phyloP scores from a whole-genome alignment of 2,329 filamentous ascomycete genomes.

The Lasiodiplodia theobromae region DNA sequence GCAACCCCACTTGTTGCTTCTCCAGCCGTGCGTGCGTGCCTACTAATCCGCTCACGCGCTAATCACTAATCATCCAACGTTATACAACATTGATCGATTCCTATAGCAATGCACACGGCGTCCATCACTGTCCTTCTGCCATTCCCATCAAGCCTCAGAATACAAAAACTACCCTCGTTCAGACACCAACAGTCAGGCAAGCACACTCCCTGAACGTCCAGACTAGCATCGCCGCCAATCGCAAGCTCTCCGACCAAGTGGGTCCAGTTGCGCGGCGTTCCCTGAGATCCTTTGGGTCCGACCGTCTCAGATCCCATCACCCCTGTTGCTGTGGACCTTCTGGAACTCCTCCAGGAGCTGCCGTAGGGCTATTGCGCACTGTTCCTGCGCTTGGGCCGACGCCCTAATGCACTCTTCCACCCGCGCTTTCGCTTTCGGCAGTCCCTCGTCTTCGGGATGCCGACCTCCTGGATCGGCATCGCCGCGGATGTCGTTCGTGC shows the following conservation, averaged over 20 bases:
- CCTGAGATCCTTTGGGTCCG: neutral
- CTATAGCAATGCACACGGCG: neutral
- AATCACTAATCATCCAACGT: neutral
- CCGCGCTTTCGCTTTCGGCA: neutral
- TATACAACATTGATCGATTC: neutral
- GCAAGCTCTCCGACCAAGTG: neutral
- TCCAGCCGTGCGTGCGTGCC: neutral
- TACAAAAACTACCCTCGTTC: no score
- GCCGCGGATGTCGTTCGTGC: neutral
- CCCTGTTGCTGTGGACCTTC: neutral
- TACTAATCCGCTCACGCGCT: neutral
- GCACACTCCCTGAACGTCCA: neutral
- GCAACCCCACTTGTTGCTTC: slow-evolving; percentile 10
- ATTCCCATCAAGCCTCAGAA: neutral
- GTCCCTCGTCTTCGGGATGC: neutral
- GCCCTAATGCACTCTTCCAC: neutral
- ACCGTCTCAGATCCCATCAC: neutral
- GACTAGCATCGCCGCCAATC: neutral
- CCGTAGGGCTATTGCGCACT: neutral
- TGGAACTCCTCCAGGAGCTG: neutral
- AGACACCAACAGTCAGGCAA: neutral
- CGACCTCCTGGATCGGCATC: neutral
- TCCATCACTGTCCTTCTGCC: neutral
- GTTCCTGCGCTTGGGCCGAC: neutral
- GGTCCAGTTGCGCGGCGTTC: neutral